phyloP scores from a whole-genome alignment of 164 flowering plant genomes.

The Chloranthus sessilifolius region DNA sequence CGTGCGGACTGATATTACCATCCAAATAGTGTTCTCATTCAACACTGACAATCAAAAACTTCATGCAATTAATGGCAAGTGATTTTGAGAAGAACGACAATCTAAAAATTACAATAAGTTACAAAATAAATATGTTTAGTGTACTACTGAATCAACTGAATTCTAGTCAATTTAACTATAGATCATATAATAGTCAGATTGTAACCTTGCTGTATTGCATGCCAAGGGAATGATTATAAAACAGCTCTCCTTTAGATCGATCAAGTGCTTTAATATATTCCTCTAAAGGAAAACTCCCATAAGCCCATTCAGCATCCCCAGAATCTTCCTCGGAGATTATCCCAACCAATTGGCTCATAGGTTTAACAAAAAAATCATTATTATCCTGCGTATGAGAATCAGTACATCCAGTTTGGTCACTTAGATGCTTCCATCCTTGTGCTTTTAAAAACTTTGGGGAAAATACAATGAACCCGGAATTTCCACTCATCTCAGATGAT shows the following conservation, averaged over 20 bases:
- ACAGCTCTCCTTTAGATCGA: constrained; percentile 78
- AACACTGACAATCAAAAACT: too few species aligned
- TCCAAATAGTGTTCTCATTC: too few species aligned
- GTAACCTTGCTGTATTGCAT: constrained; percentile 88
- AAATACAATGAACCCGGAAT: constrained; percentile 63
- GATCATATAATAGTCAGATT: constrained; percentile 9
- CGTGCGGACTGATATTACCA: too few species aligned
- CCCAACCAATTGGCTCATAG: constrained; percentile 48
- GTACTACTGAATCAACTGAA: background rate
- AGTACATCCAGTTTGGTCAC: constrained; percentile 24
- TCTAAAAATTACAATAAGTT: too few species aligned
- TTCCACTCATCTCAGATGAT: constrained; percentile 44
- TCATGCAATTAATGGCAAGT: too few species aligned
- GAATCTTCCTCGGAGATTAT: constrained; percentile 57
- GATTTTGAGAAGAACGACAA: too few species aligned
- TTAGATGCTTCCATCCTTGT: constrained; percentile 52
- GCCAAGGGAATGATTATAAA: constrained; percentile 83
- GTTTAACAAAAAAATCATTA: constrained; percentile 13
- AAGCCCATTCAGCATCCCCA: constrained; percentile 75
- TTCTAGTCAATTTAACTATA: constrained; percentile 4
- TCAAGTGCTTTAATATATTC: constrained; percentile 87
- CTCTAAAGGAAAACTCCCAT: constrained; percentile 85
- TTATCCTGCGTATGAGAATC: constrained; percentile 21
- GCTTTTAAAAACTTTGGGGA: constrained; percentile 53
- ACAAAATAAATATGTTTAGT: background rate